Evolutionary conservation across 495 filamentous ascomycete genomes (phyloP).

Genomic region (Neurospora sp.): DNA sequence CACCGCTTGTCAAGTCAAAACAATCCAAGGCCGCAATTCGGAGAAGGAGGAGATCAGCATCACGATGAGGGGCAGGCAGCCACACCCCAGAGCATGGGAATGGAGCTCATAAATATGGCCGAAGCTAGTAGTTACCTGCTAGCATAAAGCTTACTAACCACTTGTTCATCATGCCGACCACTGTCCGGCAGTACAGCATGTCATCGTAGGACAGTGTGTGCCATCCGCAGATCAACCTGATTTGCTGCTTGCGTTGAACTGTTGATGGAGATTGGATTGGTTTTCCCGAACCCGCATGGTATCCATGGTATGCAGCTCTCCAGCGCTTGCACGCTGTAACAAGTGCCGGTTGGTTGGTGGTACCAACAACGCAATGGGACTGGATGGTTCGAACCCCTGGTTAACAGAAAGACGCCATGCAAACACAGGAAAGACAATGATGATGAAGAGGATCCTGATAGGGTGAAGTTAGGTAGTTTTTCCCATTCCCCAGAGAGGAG

Average conservation of each 20-base stretch:
- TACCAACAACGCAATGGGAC: neutral
- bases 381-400: neutral
- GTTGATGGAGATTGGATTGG: neutral
- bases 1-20: neutral
- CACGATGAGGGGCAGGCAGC: neutral
- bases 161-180: neutral
- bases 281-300: neutral
- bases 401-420: neutral
- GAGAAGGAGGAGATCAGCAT: neutral
- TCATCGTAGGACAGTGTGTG: neutral
- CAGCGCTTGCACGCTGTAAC: neutral
- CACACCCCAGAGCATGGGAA: neutral
- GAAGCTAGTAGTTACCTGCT: neutral
- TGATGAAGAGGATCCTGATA: neutral
- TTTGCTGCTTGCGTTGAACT: neutral
- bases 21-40: neutral
- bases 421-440: neutral
- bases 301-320: neutral
- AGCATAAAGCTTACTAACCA: neutral
- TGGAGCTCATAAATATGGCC: neutral
- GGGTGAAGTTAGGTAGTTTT: neutral
- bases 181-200: neutral
- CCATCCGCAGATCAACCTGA: neutral
- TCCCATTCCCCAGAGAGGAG: neutral
- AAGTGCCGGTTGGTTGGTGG: neutral